These are phyloP conservation scores for Cutaneotrichosporon spelunceum DNA, from an alignment of 1,284 basidiomycete genomes.

Conservation along the genomic window DNA sequence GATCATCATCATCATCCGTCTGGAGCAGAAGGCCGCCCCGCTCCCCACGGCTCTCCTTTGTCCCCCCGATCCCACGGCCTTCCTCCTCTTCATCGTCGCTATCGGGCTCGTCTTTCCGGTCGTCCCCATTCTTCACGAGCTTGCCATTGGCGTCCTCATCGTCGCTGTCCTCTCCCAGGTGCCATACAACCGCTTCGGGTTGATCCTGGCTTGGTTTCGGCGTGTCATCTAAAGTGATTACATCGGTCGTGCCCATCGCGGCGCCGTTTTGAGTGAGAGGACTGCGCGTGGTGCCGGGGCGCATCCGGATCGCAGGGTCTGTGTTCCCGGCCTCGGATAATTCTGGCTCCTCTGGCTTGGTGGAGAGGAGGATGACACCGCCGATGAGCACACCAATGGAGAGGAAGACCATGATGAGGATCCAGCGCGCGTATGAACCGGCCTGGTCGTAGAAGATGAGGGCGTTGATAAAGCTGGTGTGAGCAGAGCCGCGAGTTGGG, in stretches of 20 bases:
- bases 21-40: conserved; percentile 22
- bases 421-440: conserved; percentile 76
- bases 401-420: conserved; percentile 76
- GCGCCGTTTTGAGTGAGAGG: background rate
- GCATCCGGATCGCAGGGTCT: conserved; percentile 32
- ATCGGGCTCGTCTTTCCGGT: conserved; percentile 38
- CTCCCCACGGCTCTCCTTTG: conserved; percentile 20
- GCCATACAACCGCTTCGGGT: conserved; percentile 15
- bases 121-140: conserved; percentile 32
- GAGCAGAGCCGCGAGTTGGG: conserved; percentile 59
- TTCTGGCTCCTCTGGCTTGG: conserved; percentile 36
- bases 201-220: conserved; percentile 9
- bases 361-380: conserved; percentile 64
- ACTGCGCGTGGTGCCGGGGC: conserved; percentile 17
- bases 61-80: conserved; percentile 32
- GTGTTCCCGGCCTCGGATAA: conserved; percentile 15
- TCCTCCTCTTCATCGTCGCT: conserved; percentile 28
- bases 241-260: conserved; percentile 2
- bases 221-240: background rate
- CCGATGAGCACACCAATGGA: conserved; percentile 78
- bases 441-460: conserved; percentile 85
- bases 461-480: conserved; percentile 79
- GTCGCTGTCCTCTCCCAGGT: conserved; percentile 19
- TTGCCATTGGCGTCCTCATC: conserved; percentile 11
- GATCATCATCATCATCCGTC: conserved; percentile 17